Base-by-base conservation (phyloP, 2,329 filamentous ascomycete species). In the Fusarium domesticum region DNA sequence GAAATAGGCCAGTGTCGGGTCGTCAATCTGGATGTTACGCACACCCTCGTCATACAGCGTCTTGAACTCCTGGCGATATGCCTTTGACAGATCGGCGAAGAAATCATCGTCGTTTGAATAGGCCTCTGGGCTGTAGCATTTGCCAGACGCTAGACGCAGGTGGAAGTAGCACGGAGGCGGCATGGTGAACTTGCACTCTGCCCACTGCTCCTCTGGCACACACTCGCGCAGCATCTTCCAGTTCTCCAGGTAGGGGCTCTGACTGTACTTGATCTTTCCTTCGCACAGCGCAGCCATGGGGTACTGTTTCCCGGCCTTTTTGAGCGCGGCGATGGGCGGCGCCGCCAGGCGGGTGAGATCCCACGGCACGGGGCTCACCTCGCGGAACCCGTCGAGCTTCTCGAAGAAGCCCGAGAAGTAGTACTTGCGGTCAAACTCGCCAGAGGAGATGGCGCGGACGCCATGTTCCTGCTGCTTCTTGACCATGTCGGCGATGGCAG, bases 151-250 rank as follows among this genome's bases (percentile, higher is more conserved):
- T 51, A 78, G 73, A 38, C 60, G 57, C 36, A 71, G 56, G 64
- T 87, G 84, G 62, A 86, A 87, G 77, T 83, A 86, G 62, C 80
- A 80, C 2, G 82, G 81, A 5, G 82, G 80, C 15, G 82, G 78
- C 57, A 87, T 69, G 15, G 83, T 86, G 54, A 87, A 76, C 70
- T 87, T 85, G 64, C 83, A 78, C 58, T 83, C 77, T 44, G 73
- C 74, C 66, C 80, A 79, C 53, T 82, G 70, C 47, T 80, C 76
- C 35, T 75, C 67, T 2, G 83, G 76, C 1, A 87, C 70, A 10
- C 57, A 50, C 36, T 62, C 62, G 15, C 62, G 60, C 16, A 70
- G 60, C 50, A 70, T 61, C 40, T 59, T 64, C 61, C 65, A 73
- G 58, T 71, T 70, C n/a, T 64, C 64, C n/a, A 73, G 62, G 48